These are phyloP conservation scores for Podaxis sp. DNA, from an alignment of 768 basidiomycete species.

Conservation along the genomic window DNA sequence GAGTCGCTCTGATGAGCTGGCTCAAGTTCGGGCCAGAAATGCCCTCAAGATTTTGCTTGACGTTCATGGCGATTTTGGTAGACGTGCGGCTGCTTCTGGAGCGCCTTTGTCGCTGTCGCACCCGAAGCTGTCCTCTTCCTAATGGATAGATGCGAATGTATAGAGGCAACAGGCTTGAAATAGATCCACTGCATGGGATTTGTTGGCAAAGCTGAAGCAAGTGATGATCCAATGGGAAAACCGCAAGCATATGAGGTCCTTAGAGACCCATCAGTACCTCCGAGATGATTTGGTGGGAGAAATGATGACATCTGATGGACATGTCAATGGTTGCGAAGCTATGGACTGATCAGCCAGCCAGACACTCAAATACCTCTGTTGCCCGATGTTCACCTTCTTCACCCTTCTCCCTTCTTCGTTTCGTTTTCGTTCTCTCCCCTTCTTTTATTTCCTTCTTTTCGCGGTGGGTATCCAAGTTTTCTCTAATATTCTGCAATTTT, in stretches of 20 bases:
- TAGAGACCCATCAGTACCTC: constrained; percentile 17
- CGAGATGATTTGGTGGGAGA: constrained; percentile 25
- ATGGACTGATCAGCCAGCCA: constrained; percentile 25
- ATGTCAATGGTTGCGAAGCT: constrained; percentile 37
- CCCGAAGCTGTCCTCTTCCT: constrained; percentile 36
- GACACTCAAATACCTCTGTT: constrained; percentile 35
- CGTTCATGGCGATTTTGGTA: constrained; percentile 86
- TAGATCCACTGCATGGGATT: constrained; percentile 21
- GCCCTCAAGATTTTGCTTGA: constrained; percentile 91
- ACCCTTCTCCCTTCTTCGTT: constrained; percentile 36
- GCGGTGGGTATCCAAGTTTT: constrained; percentile 37
- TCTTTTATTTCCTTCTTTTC: constrained; percentile 36
- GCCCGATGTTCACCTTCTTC: constrained; percentile 17
- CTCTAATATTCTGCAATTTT: constrained; percentile 39
- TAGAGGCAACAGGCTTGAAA: constrained; percentile 18
- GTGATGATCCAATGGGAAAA: constrained; percentile 20
- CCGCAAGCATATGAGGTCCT: constrained; percentile 20
- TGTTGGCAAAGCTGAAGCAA: constrained; percentile 11
- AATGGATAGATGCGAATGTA: constrained; percentile 17
- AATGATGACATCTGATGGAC: constrained; percentile 33
- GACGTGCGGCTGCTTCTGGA: constrained; percentile 46
- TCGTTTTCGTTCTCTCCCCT: constrained; percentile 42
- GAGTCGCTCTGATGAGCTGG: constrained; percentile 76
- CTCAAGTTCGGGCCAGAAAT: constrained; percentile 89
- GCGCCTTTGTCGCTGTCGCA: constrained; percentile 39